Evolutionary conservation across 2,329 filamentous ascomycete species (phyloP).

Genomic region (Blastomyces parvus): DNA sequence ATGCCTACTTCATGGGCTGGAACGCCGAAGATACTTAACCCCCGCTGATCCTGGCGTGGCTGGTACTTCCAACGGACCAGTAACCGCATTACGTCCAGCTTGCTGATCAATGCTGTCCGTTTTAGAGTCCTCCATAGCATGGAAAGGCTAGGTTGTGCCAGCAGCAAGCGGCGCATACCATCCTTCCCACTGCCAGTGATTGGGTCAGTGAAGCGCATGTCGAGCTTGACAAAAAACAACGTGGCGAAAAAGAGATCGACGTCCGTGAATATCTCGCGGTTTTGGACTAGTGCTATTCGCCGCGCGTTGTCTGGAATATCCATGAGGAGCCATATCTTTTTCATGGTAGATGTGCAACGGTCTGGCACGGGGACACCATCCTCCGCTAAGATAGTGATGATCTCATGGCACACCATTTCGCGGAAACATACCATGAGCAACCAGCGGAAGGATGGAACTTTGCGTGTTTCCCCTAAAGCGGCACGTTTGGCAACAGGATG

Average conservation of each 20-base stretch:
- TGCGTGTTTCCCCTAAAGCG: conserved; percentile 32
- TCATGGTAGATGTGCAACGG: conserved; percentile 40
- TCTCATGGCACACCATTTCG: conserved; percentile 49
- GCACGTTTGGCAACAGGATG: conserved; percentile 31
- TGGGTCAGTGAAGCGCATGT: conserved; percentile 59
- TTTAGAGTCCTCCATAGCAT: conserved; percentile 53
- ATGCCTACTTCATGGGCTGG: conserved; percentile 44
- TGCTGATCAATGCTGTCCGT: conserved; percentile 42
- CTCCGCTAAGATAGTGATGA: conserved; percentile 51
- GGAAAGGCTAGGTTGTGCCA: conserved; percentile 50
- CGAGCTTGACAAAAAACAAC: conserved; percentile 61
- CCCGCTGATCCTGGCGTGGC: conserved; percentile 21
- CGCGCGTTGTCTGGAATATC: conserved; percentile 51
- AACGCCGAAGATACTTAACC: conserved; percentile 42
- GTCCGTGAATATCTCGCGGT: conserved; percentile 47
- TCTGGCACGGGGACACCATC: conserved; percentile 49
- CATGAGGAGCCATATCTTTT: conserved; percentile 65
- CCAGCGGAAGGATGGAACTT: conserved; percentile 57
- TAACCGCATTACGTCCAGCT: conserved; percentile 46
- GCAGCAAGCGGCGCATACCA: conserved; percentile 47
- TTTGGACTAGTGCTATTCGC: conserved; percentile 48
- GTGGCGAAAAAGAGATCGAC: conserved; percentile 52
- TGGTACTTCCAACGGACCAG: conserved; percentile 50
- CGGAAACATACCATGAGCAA: conserved; percentile 56
- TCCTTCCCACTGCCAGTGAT: conserved; percentile 44